Conservation (phyloP, 169 alveolate species). For the Prorocentrum cordatum region DNA sequence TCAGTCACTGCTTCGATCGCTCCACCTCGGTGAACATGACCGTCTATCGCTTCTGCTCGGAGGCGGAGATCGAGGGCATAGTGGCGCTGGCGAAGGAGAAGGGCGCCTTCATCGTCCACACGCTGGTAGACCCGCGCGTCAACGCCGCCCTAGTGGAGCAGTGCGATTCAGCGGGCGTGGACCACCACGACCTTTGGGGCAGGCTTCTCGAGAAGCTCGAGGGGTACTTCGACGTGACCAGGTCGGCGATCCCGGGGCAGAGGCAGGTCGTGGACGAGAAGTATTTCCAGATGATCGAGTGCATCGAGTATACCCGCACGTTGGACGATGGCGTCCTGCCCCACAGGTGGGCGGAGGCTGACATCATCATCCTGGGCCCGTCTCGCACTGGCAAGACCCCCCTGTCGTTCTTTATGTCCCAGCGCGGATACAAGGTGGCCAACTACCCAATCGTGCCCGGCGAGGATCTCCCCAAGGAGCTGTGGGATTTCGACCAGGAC, state of each 20-base stretch:
- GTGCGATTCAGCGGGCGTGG: slow-evolving; percentile 10
- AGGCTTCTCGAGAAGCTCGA: slow-evolving; percentile 31
- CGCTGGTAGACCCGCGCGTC: slow-evolving; percentile 34
- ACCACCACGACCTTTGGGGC: slow-evolving; percentile 41
- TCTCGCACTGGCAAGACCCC: slow-evolving; percentile 48
- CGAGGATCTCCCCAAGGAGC: slow-evolving; percentile 39
- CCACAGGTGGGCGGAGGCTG: slow-evolving; percentile 58
- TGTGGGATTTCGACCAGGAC: slow-evolving; percentile 34
- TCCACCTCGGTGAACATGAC: too few relatives aligned
- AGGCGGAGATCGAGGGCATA: too few relatives aligned
- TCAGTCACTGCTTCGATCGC: too few relatives aligned
- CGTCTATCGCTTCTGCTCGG: too few relatives aligned
- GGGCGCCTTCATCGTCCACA: slow-evolving; percentile 12
- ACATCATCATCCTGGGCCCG: slow-evolving; percentile 1
- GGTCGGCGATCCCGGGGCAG: slow-evolving; percentile 6
- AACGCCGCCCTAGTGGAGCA: background rate
- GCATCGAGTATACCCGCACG: slow-evolving; percentile 33
- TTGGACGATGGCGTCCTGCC: slow-evolving; percentile 56
- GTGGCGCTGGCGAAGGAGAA: slow-evolving; percentile 21
- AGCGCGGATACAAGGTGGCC: slow-evolving; percentile 61
- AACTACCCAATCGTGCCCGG: slow-evolving; percentile 32
- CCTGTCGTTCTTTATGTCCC: slow-evolving; percentile 49
- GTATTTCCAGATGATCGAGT: slow-evolving; percentile 22
- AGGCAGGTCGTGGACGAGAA: background rate
- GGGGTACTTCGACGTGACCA: background rate